phyloP scores from a whole-genome alignment of 2,329 filamentous ascomycete species.

The Trichoderma sp. region DNA sequence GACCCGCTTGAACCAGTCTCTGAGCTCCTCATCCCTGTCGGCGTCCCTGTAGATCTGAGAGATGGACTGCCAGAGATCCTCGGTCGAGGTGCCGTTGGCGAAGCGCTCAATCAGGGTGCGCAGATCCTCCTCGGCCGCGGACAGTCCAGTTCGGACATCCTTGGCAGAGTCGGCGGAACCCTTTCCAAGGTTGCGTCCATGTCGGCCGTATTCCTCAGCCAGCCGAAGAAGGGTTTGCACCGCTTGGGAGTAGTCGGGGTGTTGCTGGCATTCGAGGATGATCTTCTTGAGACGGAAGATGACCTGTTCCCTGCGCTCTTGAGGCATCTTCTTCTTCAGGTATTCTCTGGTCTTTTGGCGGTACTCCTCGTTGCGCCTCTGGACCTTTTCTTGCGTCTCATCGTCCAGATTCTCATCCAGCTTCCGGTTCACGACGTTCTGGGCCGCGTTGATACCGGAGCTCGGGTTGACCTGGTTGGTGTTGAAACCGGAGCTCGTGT shows the following conservation, averaged over 20 bases:
- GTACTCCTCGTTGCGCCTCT: conserved; percentile 49
- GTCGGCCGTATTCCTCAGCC: conserved; percentile 80
- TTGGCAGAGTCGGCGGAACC: conserved; percentile 70
- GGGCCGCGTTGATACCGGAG: conserved; percentile 40
- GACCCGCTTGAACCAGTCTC: conserved; percentile 82
- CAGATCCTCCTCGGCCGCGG: conserved; percentile 72
- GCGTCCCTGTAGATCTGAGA: conserved; percentile 85
- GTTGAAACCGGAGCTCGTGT: too few relatives aligned
- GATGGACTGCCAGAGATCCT: conserved; percentile 83
- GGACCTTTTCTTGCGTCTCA: conserved; percentile 58
- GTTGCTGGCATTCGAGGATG: conserved; percentile 93
- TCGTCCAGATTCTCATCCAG: conserved; percentile 66
- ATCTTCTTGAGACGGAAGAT: conserved; percentile 96
- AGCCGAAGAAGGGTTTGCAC: conserved; percentile 82
- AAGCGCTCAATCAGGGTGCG: conserved; percentile 90
- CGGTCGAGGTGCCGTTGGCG: conserved; percentile 87
- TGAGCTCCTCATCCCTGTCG: conserved; percentile 82
- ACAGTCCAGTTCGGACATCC: conserved; percentile 69
- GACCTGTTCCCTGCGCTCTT: conserved; percentile 89
- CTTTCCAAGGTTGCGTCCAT: conserved; percentile 66
- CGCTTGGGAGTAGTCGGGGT: conserved; percentile 90
- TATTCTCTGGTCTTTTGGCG: conserved; percentile 67
- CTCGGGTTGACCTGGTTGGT: conserved; percentile 40
- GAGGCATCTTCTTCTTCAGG: conserved; percentile 80
- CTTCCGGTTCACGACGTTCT: conserved; percentile 57